A percentile compares a stretch with the other conserved stretches of the same genome.
These are phyloP conservation scores for Physaria fendleri DNA, from an alignment of 345 rosid genomes.

Conservation along the genomic window DNA sequence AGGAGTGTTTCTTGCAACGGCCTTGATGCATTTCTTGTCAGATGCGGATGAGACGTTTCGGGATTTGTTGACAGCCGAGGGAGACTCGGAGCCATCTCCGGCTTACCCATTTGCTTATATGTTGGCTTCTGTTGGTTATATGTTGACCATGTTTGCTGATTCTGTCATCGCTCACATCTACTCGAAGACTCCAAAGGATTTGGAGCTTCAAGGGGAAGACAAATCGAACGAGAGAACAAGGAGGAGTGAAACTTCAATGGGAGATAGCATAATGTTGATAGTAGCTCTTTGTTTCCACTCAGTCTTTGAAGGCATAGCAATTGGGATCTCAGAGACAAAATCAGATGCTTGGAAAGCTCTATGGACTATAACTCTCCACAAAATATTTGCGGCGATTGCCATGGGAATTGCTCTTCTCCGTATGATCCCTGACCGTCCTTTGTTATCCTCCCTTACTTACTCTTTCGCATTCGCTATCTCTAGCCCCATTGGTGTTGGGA, in stretches of 20 bases:
- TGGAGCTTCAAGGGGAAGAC: conserved; percentile 45
- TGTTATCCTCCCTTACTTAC: conserved; percentile 44
- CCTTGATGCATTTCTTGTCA: conserved; percentile 73
- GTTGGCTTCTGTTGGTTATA: conserved; percentile 72
- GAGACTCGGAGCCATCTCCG: conserved; percentile 25
- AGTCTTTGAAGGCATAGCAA: conserved; percentile 77
- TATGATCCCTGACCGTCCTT: conserved; percentile 64
- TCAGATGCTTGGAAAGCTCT: conserved; percentile 72
- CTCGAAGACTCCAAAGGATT: conserved; percentile 38
- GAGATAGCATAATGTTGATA: conserved; percentile 69
- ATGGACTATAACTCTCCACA: conserved; percentile 67
- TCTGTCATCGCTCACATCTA: conserved; percentile 42
- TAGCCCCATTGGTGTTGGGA: conserved; percentile 62
- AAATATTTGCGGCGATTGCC: conserved; percentile 75
- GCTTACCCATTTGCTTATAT: conserved; percentile 79
- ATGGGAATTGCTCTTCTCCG: conserved; percentile 86
- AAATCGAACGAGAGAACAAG: conserved; percentile 1
- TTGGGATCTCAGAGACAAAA: conserved; percentile 56
- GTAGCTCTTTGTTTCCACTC: conserved; percentile 86
- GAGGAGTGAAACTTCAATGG: conserved; percentile 35
- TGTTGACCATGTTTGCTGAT: conserved; percentile 75
- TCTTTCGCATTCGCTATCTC: conserved; percentile 79
- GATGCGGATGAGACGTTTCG: conserved; percentile 69
- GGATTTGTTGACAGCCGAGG: conserved; percentile 40
- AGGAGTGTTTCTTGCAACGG: conserved; percentile 87